Conservation (phyloP, 2,329 filamentous ascomycete genomes). For the Penicillium glabrum region DNA sequence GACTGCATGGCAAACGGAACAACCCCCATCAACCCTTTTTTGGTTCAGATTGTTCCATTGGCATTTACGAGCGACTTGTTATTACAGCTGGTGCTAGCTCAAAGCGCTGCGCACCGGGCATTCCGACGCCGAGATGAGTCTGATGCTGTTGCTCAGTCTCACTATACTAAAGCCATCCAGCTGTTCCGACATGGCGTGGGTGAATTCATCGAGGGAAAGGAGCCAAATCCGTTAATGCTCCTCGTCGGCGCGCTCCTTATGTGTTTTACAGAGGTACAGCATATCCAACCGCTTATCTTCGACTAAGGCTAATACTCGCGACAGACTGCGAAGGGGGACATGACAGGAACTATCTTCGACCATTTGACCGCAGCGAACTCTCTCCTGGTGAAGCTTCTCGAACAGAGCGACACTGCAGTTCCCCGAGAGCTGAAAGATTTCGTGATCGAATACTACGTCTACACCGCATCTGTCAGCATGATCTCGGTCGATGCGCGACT, state of each 20-base stretch:
- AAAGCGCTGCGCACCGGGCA: slow-evolving; percentile 36
- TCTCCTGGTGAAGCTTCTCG: slow-evolving; percentile 41
- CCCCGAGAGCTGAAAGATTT: slow-evolving; percentile 45
- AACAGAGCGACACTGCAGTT: slow-evolving; percentile 31
- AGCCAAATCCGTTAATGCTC: slow-evolving; percentile 38
- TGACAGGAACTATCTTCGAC: slow-evolving; percentile 48
- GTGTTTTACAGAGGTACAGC: slow-evolving; percentile 48
- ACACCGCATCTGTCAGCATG: slow-evolving; percentile 50
- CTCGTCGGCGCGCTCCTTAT: slow-evolving; percentile 49
- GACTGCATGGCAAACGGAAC: slow-evolving; percentile 52
- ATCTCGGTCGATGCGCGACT: slow-evolving; percentile 43
- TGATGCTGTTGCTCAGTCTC: slow-evolving; percentile 29
- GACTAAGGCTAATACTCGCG: background rate
- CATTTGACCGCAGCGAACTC: slow-evolving; percentile 48
- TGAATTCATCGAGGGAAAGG: slow-evolving; percentile 32
- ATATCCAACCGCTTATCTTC: background rate
- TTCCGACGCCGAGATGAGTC: slow-evolving; percentile 31
- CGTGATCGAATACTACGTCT: slow-evolving; percentile 51
- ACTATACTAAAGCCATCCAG: slow-evolving; percentile 31
- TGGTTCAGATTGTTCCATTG: slow-evolving; percentile 48
- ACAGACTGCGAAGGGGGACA: slow-evolving; percentile 46
- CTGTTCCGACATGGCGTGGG: slow-evolving; percentile 30
- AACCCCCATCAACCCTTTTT: slow-evolving; percentile 48
- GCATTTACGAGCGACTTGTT: slow-evolving; percentile 49
- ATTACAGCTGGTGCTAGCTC: slow-evolving; percentile 49